These are phyloP conservation scores for Fusarium sp. DNA, from an alignment of 2,329 filamentous ascomycete genomes.

Conservation along the genomic window DNA sequence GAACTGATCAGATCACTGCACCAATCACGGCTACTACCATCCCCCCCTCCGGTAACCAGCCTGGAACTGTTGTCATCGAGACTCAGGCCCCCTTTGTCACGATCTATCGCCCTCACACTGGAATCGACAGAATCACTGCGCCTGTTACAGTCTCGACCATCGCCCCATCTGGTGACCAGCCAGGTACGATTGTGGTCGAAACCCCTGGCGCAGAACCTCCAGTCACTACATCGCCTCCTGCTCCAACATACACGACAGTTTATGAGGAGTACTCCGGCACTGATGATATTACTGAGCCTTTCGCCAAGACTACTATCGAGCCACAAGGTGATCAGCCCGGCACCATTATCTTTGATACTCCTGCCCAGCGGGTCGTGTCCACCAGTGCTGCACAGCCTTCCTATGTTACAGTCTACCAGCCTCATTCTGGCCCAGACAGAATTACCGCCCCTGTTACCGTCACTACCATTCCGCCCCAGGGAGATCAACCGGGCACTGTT, in stretches of 20 bases:
- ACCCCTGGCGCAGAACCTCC: slow-evolving; percentile 21
- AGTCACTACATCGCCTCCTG: slow-evolving; percentile 21
- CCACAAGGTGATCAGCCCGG: slow-evolving; percentile 27
- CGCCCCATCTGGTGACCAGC: slow-evolving; percentile 14
- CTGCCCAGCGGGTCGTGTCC: slow-evolving; percentile 5
- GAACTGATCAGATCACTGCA: slow-evolving; percentile 19
- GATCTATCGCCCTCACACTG: slow-evolving; percentile 24
- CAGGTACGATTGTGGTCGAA: slow-evolving; percentile 30
- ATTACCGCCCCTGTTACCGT: slow-evolving; percentile 11
- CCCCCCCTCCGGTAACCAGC: slow-evolving; percentile 3
- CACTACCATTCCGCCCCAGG: slow-evolving; percentile 5
- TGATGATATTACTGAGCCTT: slow-evolving; percentile 16
- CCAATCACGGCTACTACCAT: slow-evolving; percentile 22
- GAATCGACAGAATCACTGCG: slow-evolving; percentile 15
- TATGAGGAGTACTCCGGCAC: slow-evolving; percentile 25
- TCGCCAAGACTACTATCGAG: slow-evolving; percentile 20
- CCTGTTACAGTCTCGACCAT: slow-evolving; percentile 28
- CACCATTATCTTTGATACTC: slow-evolving; percentile 32
- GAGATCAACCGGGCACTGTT: slow-evolving; percentile 13
- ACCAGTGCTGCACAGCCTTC: slow-evolving; percentile 9
- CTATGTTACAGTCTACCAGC: slow-evolving; percentile 14
- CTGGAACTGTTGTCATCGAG: slow-evolving; percentile 29
- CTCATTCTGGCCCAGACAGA: slow-evolving; percentile 5
- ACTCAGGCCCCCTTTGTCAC: slow-evolving; percentile 28
- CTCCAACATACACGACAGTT: slow-evolving; percentile 20